A percentile compares a stretch with the other conserved stretches of the same genome.
These are phyloP conservation scores for Sphagnum contortum DNA, from an alignment of 225 moss, liverwort and hornwort genomes.

Conservation along the genomic window DNA sequence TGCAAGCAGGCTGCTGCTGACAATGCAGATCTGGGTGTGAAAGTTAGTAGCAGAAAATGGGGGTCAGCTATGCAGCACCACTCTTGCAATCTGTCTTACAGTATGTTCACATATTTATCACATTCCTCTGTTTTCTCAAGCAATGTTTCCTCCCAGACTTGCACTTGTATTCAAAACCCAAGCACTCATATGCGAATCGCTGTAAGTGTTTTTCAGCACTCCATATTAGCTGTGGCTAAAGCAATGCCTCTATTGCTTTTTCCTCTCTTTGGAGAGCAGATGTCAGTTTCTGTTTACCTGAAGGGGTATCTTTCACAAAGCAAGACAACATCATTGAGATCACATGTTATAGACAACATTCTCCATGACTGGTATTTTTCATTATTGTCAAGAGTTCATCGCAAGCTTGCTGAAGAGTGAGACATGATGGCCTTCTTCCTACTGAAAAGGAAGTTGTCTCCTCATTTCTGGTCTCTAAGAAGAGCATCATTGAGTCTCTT, in stretches of 20 bases:
- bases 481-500: no score
- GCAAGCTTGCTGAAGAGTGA: neutral
- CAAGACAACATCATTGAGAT: slow-evolving; percentile 58
- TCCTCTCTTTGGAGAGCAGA: slow-evolving; percentile 18
- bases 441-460: neutral
- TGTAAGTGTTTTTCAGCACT: no score
- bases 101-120: slow-evolving; percentile 6
- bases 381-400: neutral
- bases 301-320: slow-evolving; percentile 52
- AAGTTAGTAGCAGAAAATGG: slow-evolving; percentile 48
- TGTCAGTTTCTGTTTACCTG: slow-evolving; percentile 44
- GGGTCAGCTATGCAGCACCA: slow-evolving; percentile 39
- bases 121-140: no score
- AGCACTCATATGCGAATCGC: no score
- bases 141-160: no score
- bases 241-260: no score
- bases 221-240: no score
- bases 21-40: neutral
- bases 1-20: neutral
- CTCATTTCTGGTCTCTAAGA: no score
- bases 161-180: no score
- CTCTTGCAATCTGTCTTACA: slow-evolving; percentile 30
- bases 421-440: neutral
- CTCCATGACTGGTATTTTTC: slow-evolving; percentile 61
- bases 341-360: slow-evolving; percentile 58